A percentile compares a stretch with the other conserved stretches of the same genome.
phyloP scores from a whole-genome alignment of 768 basidiomycete genomes.

The Piloderma croceum region DNA sequence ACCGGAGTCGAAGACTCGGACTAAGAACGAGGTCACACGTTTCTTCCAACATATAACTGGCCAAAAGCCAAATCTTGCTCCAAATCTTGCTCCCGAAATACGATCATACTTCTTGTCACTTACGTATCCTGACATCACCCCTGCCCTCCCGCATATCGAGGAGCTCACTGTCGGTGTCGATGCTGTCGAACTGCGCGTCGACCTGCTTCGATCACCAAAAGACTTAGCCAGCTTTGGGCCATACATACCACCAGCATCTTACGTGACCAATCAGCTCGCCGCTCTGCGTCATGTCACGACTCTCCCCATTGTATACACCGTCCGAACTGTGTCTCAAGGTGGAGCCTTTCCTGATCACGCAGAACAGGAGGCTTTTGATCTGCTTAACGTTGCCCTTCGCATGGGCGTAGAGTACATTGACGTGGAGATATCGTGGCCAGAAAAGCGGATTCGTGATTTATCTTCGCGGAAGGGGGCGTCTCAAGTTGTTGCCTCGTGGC shows the following conservation, averaged over 20 bases:
- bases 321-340: conserved; percentile 83
- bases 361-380: conserved; percentile 62
- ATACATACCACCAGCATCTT: conserved; percentile 58
- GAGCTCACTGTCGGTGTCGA: conserved; percentile 80
- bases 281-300: conserved; percentile 68
- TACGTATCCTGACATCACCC: conserved; percentile 83
- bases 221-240: conserved; percentile 43
- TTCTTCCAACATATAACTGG: conserved; percentile 91
- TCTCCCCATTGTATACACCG: conserved; percentile 89
- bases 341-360: conserved; percentile 84
- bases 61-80: conserved; percentile 54
- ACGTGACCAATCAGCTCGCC: conserved; percentile 78
- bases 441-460: conserved; percentile 55
- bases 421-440: conserved; percentile 76
- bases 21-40: conserved; percentile 59
- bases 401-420: conserved; percentile 91
- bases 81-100: conserved; percentile 44
- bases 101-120: conserved; percentile 92
- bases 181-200: conserved; percentile 91
- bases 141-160: conserved; percentile 62
- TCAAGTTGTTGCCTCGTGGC: conserved; percentile 88
- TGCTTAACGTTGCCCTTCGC: conserved; percentile 73
- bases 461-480: conserved; percentile 60
- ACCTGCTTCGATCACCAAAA: conserved; percentile 61
- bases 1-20: conserved; percentile 26